These are phyloP conservation scores for Moesziomyces sp. DNA, from an alignment of 1,284 basidiomycete species.

Conservation along the genomic window DNA sequence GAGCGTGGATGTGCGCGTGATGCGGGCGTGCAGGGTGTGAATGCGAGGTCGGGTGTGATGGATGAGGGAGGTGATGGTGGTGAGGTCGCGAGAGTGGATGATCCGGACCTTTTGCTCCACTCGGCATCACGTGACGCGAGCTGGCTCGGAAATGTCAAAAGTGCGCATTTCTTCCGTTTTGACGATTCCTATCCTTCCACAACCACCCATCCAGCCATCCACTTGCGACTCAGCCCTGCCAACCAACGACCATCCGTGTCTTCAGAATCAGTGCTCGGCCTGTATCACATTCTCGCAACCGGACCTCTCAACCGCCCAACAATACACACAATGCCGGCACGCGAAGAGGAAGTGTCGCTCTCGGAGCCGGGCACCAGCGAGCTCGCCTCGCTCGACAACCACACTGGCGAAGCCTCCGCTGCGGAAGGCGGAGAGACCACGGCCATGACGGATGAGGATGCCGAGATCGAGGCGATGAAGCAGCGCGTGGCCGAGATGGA, in stretches of 20 bases:
- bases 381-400: slow-evolving; percentile 10
- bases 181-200: neutral
- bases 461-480: slow-evolving; percentile 79
- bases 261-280: no score
- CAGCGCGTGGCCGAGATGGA: slow-evolving; percentile 83
- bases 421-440: slow-evolving; percentile 11
- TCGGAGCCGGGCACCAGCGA: slow-evolving; percentile 39
- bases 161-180: neutral
- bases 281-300: no score
- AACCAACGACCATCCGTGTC: neutral
- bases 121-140: slow-evolving; percentile 30
- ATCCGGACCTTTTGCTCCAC: slow-evolving; percentile 1
- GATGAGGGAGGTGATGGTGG: slow-evolving; percentile 1
- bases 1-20: no score
- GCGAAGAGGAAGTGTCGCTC: slow-evolving; percentile 48
- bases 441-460: slow-evolving; percentile 57
- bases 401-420: slow-evolving; percentile 1
- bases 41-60: neutral
- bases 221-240: neutral
- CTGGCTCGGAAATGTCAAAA: slow-evolving; percentile 1
- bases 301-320: no score
- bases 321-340: slow-evolving; percentile 28
- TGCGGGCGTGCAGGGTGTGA: neutral
- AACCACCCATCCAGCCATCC: neutral
- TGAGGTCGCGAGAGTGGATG: slow-evolving; percentile 10